Evolutionary conservation across 208 protist species (phyloP).

Genomic region (Crithidia fasciculata): DNA sequence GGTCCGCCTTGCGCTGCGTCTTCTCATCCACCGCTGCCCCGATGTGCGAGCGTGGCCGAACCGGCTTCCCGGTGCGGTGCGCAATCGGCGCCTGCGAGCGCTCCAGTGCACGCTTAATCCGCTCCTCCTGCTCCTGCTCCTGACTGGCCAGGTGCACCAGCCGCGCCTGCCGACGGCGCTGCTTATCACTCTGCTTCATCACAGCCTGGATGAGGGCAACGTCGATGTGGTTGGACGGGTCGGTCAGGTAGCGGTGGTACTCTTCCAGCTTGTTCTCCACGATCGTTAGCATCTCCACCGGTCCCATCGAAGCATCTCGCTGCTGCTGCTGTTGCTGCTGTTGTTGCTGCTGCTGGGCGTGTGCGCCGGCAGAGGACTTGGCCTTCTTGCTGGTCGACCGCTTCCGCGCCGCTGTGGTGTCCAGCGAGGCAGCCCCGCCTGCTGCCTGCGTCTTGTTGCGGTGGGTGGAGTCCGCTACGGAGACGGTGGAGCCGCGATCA

Average conservation of each 20-base stretch:
- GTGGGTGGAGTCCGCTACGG: too few species aligned
- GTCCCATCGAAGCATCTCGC: slow-evolving; percentile 71
- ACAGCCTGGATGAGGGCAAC: slow-evolving; percentile 66
- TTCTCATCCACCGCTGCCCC: slow-evolving; percentile 38
- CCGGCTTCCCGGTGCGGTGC: slow-evolving; percentile 72
- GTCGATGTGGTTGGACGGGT: slow-evolving; percentile 74
- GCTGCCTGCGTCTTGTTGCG: not conserved
- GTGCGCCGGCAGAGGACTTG: not conserved
- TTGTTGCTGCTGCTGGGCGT: not conserved
- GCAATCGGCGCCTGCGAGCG: slow-evolving; percentile 85
- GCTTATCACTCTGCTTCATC: slow-evolving; percentile 88
- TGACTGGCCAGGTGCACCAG: slow-evolving; percentile 81
- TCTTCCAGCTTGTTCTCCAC: slow-evolving; percentile 94
- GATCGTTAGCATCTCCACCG: slow-evolving; percentile 92
- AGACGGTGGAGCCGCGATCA: too few species aligned
- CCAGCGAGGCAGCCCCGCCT: not conserved
- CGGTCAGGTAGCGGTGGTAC: slow-evolving; percentile 79
- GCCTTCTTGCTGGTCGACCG: slow-evolving; percentile 1
- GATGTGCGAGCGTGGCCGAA: slow-evolving; percentile 83
- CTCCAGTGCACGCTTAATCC: slow-evolving; percentile 69
- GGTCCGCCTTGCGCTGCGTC: slow-evolving; percentile 31
- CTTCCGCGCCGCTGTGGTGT: too few species aligned
- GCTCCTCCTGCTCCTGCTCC: slow-evolving; percentile 77
- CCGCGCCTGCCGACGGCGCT: slow-evolving; percentile 76
- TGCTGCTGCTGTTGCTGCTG: slow-evolving; percentile 24